Base-by-base conservation (phyloP, 257 asterid species). In the Osmanthus fragrans region DNA sequence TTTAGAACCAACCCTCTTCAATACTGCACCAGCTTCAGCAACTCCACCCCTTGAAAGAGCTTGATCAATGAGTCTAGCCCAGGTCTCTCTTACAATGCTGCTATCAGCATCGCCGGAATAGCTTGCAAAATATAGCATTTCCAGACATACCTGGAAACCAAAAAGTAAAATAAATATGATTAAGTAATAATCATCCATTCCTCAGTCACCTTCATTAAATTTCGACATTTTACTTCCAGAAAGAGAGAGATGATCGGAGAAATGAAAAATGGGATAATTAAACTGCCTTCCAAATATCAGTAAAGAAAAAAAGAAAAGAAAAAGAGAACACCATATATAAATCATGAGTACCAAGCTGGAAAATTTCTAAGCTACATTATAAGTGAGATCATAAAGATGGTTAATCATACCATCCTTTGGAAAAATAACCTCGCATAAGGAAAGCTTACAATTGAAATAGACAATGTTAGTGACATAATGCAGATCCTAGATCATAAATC, bases 61-160 rank as follows among this genome's bases (percentile, higher is more conserved):
- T 88, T 96, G 98, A 89, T 92, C 94, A 27, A 93, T 86, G 84
- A 96, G 95, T 78, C 98, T 87, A 80, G 96, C 97, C 97, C 99
- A 96, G 54, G 91, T 92, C 87, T 96, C 99, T 83, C 95, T 86
- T 67, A 90, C 88, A 70, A 96, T 90, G 89, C 97, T 89, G 87
- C 94, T 93, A 83, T 93, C 97, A 77, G 97, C 90, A 80, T 96
- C 99, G 81, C 96, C 96, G 71, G 97, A 90, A 87, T 89, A 96
- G 87, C 96, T 93, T 54, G 98, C 99, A 74, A 96, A 96, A 84
- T 96, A 93, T 67, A 93, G 88, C 97, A 96, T 96, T 88, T 93
- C 95, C 86, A 96, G 79, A 85, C 99, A 93, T 73, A 89, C 84
- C 97, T 96, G 89, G 51, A 82, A 72, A 76, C 23, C 60, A 79